Evolutionary conservation across 73 alveolate genomes (phyloP).

Genomic region (Paramecium biaurelia): DNA sequence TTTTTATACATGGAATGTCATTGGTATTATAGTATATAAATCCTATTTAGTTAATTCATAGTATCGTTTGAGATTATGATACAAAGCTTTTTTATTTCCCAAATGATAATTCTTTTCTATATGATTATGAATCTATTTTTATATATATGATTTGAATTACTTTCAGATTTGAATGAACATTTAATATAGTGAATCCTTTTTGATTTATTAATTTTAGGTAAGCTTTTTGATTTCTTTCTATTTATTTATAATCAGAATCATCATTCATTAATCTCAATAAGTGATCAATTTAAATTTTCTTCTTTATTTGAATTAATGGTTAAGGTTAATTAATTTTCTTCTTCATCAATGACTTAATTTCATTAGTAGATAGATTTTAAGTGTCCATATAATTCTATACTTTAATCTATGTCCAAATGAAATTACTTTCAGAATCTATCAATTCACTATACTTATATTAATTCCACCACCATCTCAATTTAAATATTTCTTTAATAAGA

Average conservation of each 20-base stretch:
- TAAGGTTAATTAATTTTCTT: background rate
- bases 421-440: background rate
- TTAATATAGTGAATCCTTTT: background rate
- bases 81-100: slow-evolving; percentile 56
- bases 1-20: slow-evolving; percentile 58
- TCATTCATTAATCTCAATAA: background rate
- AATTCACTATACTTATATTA: background rate
- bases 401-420: slow-evolving; percentile 32
- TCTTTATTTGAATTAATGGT: background rate
- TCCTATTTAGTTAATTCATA: slow-evolving; percentile 26
- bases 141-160: background rate
- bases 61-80: slow-evolving; percentile 49
- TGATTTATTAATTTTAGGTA: background rate
- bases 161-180: background rate
- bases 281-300: background rate
- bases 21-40: slow-evolving; percentile 19
- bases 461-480: slow-evolving; percentile 49
- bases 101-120: slow-evolving; percentile 57
- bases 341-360: background rate
- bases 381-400: background rate
- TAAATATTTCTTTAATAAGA: background rate
- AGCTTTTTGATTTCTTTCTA: background rate
- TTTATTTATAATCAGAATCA: background rate
- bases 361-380: background rate
- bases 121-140: slow-evolving; percentile 53